Evolutionary conservation across 768 basidiomycete species (phyloP), one percentile per base, ranked within the genome.

Genomic region (Fomitopsis serialis): DNA sequence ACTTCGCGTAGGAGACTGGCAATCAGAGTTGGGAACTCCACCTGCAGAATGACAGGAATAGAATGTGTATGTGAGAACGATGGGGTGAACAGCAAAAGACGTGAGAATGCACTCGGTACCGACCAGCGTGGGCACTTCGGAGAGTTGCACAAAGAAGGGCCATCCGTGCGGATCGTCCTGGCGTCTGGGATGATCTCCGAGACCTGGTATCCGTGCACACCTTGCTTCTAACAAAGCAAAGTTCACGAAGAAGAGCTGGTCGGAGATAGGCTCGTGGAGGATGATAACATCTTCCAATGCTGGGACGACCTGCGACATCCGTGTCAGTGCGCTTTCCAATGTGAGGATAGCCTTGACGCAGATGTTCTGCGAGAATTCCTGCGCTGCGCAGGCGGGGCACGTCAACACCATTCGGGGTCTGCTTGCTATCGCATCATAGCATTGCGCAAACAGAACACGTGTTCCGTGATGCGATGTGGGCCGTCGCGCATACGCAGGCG

Each of bases 211-310:
- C 42, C 58, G 19, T 19, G 36, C 27, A 53, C 21, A 42, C 17
- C 50, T 42, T 19, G 45, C 34, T 11, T 53, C 50, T 3, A 66
- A 36, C 22, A 65, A 60, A 1, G 51, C 51, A 3, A 52, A 45
- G 42, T 84, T 82, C 27, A 83, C 72, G 53, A 85, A 70, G 62
- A 85, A 82, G 3, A 78, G 77, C 60, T 85, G 82, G 17, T 69
- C 66, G 5, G 78, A 72, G 32, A 60, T 49, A 10, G 73, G 58
- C 35, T 84, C 80, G 43, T 76, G 73, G 46, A 81, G 54, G 57
- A 80, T 70, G 27, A 74, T 52, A 24, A 85, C 65, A 32, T 67
- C 50, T 11, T 63, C 45, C 64, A 85, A 85, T 25, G 59, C 45
- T 5, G 64, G n/a, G 45, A 56, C 57, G 50, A 61, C 42, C 61